phyloP scores from a whole-genome alignment of 768 basidiomycete genomes.

The Tricholoma terreum region DNA sequence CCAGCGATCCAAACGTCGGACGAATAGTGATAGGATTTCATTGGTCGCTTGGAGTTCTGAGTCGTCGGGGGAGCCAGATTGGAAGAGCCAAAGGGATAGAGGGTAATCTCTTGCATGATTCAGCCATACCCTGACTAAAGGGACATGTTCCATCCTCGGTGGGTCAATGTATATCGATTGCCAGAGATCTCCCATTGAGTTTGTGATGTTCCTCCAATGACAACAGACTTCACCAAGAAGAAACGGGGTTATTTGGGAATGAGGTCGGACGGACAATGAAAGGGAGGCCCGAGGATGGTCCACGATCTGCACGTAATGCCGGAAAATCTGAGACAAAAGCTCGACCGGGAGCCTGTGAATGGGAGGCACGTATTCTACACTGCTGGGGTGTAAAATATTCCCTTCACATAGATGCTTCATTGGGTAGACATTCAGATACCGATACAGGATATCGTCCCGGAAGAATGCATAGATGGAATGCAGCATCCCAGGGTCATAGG shows the following conservation, averaged over 20 bases:
- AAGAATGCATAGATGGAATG: too few relatives aligned
- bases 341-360: conserved; percentile 1
- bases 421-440: too few relatives aligned
- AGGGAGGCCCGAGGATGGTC: background rate
- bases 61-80: background rate
- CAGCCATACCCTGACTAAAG: conserved; percentile 10
- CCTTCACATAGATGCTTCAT: too few relatives aligned
- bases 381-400: too few relatives aligned
- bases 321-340: conserved; percentile 1
- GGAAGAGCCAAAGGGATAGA: background rate
- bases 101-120: conserved; percentile 10
- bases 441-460: too few relatives aligned
- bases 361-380: too few relatives aligned
- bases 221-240: conserved; percentile 17
- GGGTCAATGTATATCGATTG: conserved; percentile 10
- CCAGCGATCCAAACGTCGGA: background rate
- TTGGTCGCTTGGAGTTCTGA: background rate
- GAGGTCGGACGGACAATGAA: background rate
- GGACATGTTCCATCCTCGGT: conserved; percentile 7
- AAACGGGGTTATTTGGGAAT: conserved; percentile 8
- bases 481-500: too few relatives aligned
- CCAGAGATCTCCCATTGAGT: conserved; percentile 14
- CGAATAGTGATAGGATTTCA: background rate
- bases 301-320: background rate
- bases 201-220: conserved; percentile 14